Conservation (phyloP, 75 land plant genomes). For the Pseudotsuga menziesii region DNA sequence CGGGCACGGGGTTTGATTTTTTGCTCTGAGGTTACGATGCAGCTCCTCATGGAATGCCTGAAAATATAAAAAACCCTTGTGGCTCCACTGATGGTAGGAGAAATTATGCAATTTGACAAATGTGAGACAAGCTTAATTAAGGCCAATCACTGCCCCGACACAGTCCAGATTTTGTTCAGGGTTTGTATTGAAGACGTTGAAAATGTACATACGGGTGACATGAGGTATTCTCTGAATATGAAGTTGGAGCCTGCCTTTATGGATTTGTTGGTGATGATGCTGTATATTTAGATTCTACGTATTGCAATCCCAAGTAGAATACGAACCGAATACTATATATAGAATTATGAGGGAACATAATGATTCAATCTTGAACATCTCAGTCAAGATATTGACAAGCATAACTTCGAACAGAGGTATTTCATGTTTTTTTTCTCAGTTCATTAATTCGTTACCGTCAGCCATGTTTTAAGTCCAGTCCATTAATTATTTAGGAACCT, state of each 20-base stretch:
- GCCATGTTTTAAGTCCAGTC: too few relatives aligned
- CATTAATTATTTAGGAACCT: too few relatives aligned
- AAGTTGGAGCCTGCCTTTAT: slow-evolving; percentile 35
- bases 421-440: too few relatives aligned
- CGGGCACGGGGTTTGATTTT: slow-evolving; percentile 83
- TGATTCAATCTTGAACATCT: too few relatives aligned
- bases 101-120: slow-evolving; percentile 47
- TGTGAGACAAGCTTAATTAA: slow-evolving; percentile 61
- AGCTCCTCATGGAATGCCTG: too few relatives aligned
- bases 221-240: too few relatives aligned
- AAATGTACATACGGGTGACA: too few relatives aligned
- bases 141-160: slow-evolving; percentile 98
- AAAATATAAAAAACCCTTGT: slow-evolving; percentile 39
- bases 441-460: too few relatives aligned
- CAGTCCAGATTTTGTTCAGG: slow-evolving; percentile 57
- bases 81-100: slow-evolving; percentile 29
- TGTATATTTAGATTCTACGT: too few relatives aligned
- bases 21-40: slow-evolving; percentile 70
- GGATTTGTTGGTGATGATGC: slow-evolving; percentile 74
- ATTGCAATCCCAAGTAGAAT: slow-evolving; percentile 87
- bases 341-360: slow-evolving; percentile 29
- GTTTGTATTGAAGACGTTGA: slow-evolving; percentile 27
- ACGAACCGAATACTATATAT: slow-evolving; percentile 51
- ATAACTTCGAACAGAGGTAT: too few relatives aligned
- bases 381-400: too few relatives aligned